Base-by-base conservation (phyloP, 2,329 filamentous ascomycete genomes). In the Clonostachys rosea region DNA sequence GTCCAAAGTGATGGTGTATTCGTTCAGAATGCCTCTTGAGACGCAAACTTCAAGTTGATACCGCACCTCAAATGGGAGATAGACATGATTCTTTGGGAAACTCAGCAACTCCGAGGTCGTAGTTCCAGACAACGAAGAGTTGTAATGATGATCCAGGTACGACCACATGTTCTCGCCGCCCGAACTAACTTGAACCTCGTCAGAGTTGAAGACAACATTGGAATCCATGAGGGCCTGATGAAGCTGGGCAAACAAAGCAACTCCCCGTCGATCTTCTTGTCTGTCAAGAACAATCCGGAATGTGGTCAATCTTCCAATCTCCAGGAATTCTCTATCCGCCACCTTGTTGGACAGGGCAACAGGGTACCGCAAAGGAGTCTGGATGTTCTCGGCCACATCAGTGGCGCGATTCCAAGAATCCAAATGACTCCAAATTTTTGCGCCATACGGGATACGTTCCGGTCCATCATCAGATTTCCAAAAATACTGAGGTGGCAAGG, bases 1-100 rank as follows among this genome's bases (percentile, higher is more conserved):
- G 4, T 81, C 74, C 2, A 66, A 61, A 1, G 72, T 76, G 41
- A 97, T 77, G 42, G 79, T 87, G 59, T 89, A 81, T 62, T 96
- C 92, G 46, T 85, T 86, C 12, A 99, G 68, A 20, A 83, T 74
- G 1, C 84, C 83, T 30, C 86, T 81, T 0, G 91, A 95, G n/a
- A 97, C 76, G 60, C 92, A 97, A 0, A 90, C 91, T 63, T 99
- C 92, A 0, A 99, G 78, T 61, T 96, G 91, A 59, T 97, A 99
- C 14, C 89, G 80, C 2, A 96, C 80, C 1, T 82, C 69, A 51
- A 91, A 96, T 0, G 80, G 69, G 5, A 92, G 71, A 33, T 63
- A 56, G 11, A 63, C 45, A n/a, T 50, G 44, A 6, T 30, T 30
- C 24, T 30, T 30, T 30, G 24, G 47, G 44, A 7, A 49, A 40